Evolutionary conservation across 257 asterid genomes (phyloP), one percentile per base, ranked within the genome.

Genomic region (Solanum gracilifrons): DNA sequence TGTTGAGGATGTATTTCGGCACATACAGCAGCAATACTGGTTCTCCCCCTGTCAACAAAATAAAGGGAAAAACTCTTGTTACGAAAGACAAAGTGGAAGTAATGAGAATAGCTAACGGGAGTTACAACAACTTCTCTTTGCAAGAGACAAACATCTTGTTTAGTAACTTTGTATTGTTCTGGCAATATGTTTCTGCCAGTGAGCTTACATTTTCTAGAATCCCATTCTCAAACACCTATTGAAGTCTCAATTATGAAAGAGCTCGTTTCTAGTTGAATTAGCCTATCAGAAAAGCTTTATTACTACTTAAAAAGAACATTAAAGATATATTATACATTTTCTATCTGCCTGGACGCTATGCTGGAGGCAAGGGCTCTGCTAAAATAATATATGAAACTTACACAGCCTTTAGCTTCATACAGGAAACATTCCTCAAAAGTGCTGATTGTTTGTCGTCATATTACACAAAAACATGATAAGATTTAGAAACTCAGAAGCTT

Each of bases 1-100:
- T 87, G 92, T 68, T 90, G 93, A 86, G 96, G 94, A 85, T 92
- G 95, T 46, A 86, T 88, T 84, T 92, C 94, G 31, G 89, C 90
- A 74, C 89, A 93, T 83, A 90, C 93, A 27, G 93, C 98, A 66
- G 98, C 97, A 88, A 97, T 92, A 87, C 99, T 97, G 29, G 96
- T 95, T 90, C 99, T 92, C 90, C 99, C 99, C 92, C 99, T 97
- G 92, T 88, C 89, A 89, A 83, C 71, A 71, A 79, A 87, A 86
- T 46, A 48, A 82, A 48, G 31, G 20, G 43, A 9, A 18, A 20
- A 48, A 41, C 8, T 13, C 39, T 46, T 35, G n/a, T 43, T 80
- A 16, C 3, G 10, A 27, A 80, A 41, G 37, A 79, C 36, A 79
- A 43, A 79, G 85, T 27, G 85, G 85, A 43, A 79, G 66, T 43